Percentiles rank a stretch among this genome's conserved stretches.
These are phyloP conservation scores for Pinus tabuliformis DNA, from an alignment of 75 land plant genomes.

Conservation along the genomic window DNA sequence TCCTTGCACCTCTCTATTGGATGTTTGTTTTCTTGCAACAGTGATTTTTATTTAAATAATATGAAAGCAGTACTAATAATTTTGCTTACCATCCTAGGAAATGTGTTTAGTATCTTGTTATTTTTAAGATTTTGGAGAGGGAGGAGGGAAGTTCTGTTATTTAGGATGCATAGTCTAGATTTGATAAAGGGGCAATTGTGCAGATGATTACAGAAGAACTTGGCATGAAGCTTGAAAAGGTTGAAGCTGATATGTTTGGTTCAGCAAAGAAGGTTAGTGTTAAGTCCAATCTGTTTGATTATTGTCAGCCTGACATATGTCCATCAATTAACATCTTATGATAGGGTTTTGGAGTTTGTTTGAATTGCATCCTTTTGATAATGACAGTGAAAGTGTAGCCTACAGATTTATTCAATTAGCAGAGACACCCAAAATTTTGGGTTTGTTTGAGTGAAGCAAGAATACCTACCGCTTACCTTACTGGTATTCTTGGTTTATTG, in stretches of 20 bases:
- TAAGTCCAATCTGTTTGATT: background rate
- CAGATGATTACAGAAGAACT: slow-evolving; percentile 75
- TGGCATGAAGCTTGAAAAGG: slow-evolving; percentile 61
- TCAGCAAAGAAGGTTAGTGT: slow-evolving; percentile 74
- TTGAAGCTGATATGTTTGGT: slow-evolving; percentile 49
- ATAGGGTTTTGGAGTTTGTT: too few relatives aligned
- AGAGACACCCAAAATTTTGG: too few relatives aligned
- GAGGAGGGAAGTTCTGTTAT: background rate
- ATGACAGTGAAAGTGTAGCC: too few relatives aligned
- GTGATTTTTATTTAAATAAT: background rate
- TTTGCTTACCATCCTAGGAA: background rate
- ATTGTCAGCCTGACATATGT: too few relatives aligned
- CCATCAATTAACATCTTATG: too few relatives aligned
- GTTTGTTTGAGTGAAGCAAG: too few relatives aligned
- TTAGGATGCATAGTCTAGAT: background rate
- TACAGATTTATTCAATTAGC: too few relatives aligned
- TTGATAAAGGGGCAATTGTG: background rate
- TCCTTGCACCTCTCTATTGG: background rate
- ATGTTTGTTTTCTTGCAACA: background rate
- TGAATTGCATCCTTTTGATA: too few relatives aligned
- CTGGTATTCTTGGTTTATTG: slow-evolving; percentile 4
- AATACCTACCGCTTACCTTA: background rate
- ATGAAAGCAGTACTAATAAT: background rate
- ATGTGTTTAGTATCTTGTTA: background rate
- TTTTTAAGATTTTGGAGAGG: background rate